Conservation (phyloP, 106 monocot genomes). For the Dendrobium officinale region DNA sequence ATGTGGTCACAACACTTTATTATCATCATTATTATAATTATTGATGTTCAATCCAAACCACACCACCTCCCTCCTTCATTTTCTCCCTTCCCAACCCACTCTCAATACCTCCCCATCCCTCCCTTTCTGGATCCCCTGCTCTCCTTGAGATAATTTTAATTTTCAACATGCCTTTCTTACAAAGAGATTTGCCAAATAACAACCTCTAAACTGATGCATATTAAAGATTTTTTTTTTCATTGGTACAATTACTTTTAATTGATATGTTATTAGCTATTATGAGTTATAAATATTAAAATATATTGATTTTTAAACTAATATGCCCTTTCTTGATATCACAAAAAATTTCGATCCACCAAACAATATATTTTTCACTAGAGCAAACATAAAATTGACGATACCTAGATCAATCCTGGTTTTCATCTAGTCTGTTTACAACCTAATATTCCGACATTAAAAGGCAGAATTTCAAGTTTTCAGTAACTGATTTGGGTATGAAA, state of each 20-base stretch:
- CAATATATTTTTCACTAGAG: not conserved
- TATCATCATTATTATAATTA: not conserved
- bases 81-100: not conserved
- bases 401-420: not conserved
- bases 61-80: not conserved
- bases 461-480: not conserved
- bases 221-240: not conserved
- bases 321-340: not conserved
- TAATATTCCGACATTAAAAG: not conserved
- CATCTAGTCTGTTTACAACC: not conserved
- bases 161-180: not conserved
- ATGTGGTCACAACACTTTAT: not conserved
- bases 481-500: not conserved
- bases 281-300: not conserved
- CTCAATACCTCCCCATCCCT: not conserved
- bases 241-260: not conserved
- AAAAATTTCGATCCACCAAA: not conserved
- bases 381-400: not conserved
- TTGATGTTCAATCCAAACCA: no score
- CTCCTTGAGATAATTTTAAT: not conserved
- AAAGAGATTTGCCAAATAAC: not conserved
- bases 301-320: not conserved
- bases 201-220: not conserved
- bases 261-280: not conserved
- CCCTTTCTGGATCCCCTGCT: not conserved